Percentiles rank a stretch among this genome's conserved stretches.
These are phyloP conservation scores for Tephrocybe sp. DNA, from an alignment of 768 basidiomycete genomes.

Conservation along the genomic window DNA sequence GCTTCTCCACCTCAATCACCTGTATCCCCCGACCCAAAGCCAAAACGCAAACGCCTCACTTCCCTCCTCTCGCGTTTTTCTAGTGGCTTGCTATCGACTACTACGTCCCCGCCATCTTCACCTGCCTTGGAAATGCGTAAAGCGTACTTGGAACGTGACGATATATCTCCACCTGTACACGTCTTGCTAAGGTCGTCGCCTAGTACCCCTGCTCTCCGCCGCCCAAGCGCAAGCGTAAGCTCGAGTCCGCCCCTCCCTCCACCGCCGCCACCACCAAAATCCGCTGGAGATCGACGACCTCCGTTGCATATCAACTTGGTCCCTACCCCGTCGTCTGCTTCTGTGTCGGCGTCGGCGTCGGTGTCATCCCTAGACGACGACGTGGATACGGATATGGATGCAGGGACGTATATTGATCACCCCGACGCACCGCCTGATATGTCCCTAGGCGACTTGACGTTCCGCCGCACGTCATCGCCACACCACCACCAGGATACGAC, in stretches of 20 bases:
- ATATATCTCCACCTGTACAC: constrained; percentile 5
- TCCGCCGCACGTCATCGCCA: neutral
- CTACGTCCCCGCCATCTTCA: neutral
- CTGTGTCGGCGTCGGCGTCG: too few relatives aligned
- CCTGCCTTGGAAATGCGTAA: constrained; percentile 8
- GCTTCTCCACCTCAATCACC: neutral
- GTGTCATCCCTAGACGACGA: neutral
- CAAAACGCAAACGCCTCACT: constrained; percentile 9
- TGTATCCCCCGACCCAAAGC: neutral
- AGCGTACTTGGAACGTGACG: constrained; percentile 8
- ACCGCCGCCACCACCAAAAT: neutral
- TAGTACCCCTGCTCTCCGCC: neutral
- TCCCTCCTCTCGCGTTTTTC: constrained; percentile 10
- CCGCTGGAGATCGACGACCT: too few relatives aligned
- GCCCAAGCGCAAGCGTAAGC: too few relatives aligned
- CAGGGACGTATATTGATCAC: neutral
- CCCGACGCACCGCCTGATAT: neutral
- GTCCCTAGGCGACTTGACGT: neutral
- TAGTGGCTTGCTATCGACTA: neutral
- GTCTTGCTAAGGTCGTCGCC: neutral
- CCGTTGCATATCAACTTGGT: too few relatives aligned
- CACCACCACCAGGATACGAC: neutral
- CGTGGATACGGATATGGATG: too few relatives aligned
- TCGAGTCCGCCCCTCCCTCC: neutral
- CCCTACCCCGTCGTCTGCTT: too few relatives aligned